phyloP scores from a whole-genome alignment of 306 rosid genomes.

The Fragaria ananassa region DNA sequence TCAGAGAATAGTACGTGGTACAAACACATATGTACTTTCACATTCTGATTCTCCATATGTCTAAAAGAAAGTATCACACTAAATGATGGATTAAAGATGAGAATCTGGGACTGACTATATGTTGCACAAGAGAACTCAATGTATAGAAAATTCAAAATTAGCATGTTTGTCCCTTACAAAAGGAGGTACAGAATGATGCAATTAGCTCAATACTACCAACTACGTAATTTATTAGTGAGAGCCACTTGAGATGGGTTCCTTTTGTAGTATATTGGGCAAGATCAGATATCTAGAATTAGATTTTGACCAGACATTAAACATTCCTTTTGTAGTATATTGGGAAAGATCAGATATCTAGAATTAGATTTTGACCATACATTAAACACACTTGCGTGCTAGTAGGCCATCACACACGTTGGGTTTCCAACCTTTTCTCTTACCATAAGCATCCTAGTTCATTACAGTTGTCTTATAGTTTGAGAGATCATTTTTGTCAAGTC shows the following conservation, averaged over 20 bases:
- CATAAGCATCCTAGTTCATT: background rate
- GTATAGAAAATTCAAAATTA: background rate
- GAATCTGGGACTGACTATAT: background rate
- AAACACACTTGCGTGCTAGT: background rate
- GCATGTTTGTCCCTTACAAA: background rate
- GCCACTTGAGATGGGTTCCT: background rate
- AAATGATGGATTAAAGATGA: background rate
- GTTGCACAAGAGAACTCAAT: background rate
- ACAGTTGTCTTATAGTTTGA: background rate
- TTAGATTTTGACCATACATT: background rate
- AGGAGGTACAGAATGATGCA: background rate
- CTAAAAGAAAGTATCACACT: background rate
- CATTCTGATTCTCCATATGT: background rate
- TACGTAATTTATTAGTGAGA: background rate
- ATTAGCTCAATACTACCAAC: background rate
- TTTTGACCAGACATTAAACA: background rate
- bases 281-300: background rate
- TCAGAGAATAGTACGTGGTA: conserved; percentile 20
- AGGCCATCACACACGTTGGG: background rate
- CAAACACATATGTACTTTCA: background rate
- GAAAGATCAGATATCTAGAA: background rate
- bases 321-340: background rate
- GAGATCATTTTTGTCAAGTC: background rate
- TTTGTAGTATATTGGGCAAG: background rate
- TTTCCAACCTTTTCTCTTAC: background rate